Conservation (phyloP, 1,139 yeast species). For the Geotrichum histeridarum region DNA sequence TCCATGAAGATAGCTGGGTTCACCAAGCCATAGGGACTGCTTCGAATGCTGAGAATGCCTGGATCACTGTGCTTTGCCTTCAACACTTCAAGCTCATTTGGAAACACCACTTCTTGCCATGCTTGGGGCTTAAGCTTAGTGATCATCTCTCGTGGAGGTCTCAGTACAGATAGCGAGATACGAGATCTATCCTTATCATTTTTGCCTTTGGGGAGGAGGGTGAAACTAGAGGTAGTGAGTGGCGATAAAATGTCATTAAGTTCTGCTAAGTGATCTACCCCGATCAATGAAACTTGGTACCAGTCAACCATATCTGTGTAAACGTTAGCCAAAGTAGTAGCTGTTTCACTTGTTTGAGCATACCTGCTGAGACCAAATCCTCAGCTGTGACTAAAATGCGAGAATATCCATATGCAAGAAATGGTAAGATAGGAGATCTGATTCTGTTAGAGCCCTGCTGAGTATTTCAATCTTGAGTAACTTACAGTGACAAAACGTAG, state of each 20-base stretch:
- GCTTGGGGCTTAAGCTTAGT: neutral
- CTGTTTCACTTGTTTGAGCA: neutral
- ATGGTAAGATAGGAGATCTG: constrained; percentile 12
- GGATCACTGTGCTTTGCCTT: neutral
- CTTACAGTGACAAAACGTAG: constrained; percentile 14
- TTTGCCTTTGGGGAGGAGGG: constrained; percentile 4
- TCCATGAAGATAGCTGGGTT: constrained; percentile 53
- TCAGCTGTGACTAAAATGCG: constrained; percentile 5
- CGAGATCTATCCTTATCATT: neutral
- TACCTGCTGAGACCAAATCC: constrained; percentile 10
- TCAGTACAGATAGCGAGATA: constrained; percentile 10
- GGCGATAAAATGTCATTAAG: constrained; percentile 7
- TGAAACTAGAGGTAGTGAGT: constrained; percentile 10
- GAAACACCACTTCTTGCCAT: constrained; percentile 8
- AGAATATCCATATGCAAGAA: neutral
- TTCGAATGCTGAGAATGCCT: constrained; percentile 20
- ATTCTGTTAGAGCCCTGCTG: neutral
- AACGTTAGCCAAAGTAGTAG: neutral
- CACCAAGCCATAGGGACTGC: constrained; percentile 54
- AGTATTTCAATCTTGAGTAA: neutral
- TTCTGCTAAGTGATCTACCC: constrained; percentile 1
- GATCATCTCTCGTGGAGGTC: constrained; percentile 4
- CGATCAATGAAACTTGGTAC: constrained; percentile 10
- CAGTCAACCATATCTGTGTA: constrained; percentile 15
- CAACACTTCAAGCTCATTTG: neutral